Evolutionary conservation across 352 stramenopile species (phyloP).

Genomic region (Phytophthora tubulina): DNA sequence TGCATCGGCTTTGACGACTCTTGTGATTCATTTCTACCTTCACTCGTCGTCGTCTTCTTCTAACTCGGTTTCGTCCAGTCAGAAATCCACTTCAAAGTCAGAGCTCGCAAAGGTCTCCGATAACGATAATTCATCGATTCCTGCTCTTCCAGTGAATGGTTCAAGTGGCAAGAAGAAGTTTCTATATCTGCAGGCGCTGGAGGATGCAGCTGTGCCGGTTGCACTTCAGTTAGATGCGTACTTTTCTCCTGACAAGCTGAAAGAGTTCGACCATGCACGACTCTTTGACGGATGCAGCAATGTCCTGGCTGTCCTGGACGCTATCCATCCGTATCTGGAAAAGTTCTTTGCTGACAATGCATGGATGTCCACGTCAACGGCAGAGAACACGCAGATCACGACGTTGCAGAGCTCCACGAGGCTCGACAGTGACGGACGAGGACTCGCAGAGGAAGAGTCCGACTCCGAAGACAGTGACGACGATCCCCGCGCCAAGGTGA

Average conservation of each 20-base stretch:
- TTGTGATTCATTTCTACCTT: conserved; percentile 54
- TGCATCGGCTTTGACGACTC: conserved; percentile 49
- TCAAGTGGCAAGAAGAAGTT: conserved; percentile 10
- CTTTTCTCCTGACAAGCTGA: conserved; percentile 52
- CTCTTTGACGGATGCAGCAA: conserved; percentile 69
- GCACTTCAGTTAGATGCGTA: conserved; percentile 60
- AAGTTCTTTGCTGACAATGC: conserved; percentile 57
- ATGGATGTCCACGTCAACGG: conserved; percentile 43
- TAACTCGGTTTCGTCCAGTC: neutral
- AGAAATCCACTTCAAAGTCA: conserved; percentile 8
- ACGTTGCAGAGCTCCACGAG: conserved; percentile 50
- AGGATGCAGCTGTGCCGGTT: conserved; percentile 40
- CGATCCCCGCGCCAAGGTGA: conserved; percentile 11
- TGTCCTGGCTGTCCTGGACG: conserved; percentile 70
- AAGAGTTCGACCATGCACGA: conserved; percentile 57
- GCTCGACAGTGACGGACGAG: conserved; percentile 42
- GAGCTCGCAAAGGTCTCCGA: conserved; percentile 3
- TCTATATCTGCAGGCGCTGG: conserved; percentile 44
- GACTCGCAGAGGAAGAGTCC: conserved; percentile 41
- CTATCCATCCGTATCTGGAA: conserved; percentile 65
- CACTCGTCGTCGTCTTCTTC: conserved; percentile 12
- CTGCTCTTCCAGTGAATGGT: neutral
- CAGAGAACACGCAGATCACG: conserved; percentile 49
- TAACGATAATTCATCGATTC: neutral
- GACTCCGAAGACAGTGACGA: conserved; percentile 54